Percentiles rank a stretch among this genome's conserved stretches.
phyloP scores from a whole-genome alignment of 176 grass and related monocot species.

The Otatea glauca region DNA sequence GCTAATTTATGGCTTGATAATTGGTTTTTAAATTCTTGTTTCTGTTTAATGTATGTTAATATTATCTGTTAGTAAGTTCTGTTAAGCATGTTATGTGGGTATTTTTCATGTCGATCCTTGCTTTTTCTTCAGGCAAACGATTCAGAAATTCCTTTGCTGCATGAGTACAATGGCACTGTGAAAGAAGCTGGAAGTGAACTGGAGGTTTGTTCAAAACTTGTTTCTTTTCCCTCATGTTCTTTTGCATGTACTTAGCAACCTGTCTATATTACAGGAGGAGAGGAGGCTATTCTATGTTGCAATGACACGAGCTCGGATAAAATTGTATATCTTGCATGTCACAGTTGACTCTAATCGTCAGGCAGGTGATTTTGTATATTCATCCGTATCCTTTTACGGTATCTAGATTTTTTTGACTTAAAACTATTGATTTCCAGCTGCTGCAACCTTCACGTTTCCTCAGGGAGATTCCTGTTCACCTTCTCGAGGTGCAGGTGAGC shows the following conservation, averaged over 20 bases:
- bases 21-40: neutral
- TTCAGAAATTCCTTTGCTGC: slow-evolving; percentile 92
- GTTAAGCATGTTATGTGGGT: neutral
- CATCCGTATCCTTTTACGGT: slow-evolving; percentile 21
- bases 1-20: neutral
- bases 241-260: slow-evolving; percentile 14
- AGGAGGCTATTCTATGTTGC: slow-evolving; percentile 93
- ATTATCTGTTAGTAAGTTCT: slow-evolving; percentile 1
- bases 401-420: slow-evolving; percentile 27
- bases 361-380: slow-evolving; percentile 49
- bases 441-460: slow-evolving; percentile 92
- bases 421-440: slow-evolving; percentile 60
- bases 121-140: slow-evolving; percentile 74
- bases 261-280: slow-evolving; percentile 72
- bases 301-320: slow-evolving; percentile 92
- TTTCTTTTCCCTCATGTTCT: slow-evolving; percentile 24
- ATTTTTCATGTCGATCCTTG: slow-evolving; percentile 26
- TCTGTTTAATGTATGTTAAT: slow-evolving; percentile 10
- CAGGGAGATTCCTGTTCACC: slow-evolving; percentile 80
- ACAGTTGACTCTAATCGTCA: slow-evolving; percentile 82
- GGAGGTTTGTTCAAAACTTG: slow-evolving; percentile 59
- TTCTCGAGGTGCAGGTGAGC: slow-evolving; percentile 80
- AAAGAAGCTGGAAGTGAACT: slow-evolving; percentile 61
- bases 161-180: slow-evolving; percentile 71
- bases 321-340: slow-evolving; percentile 78